These are phyloP conservation scores for Marchantia paleacea DNA, from an alignment of 225 moss, liverwort and hornwort genomes.

Conservation along the genomic window DNA sequence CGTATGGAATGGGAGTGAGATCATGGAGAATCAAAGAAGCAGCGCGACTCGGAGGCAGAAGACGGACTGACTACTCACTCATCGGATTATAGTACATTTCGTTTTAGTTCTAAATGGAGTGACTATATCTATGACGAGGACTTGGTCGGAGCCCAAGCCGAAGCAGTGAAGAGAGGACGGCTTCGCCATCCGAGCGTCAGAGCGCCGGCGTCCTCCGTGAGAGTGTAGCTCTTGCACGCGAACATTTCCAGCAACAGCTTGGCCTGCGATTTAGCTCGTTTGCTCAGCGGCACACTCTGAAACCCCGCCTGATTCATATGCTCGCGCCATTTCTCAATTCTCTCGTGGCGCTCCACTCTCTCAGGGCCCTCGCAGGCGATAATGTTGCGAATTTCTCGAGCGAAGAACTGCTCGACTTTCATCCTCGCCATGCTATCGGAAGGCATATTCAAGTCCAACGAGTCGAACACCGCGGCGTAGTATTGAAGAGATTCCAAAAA, in stretches of 20 bases:
- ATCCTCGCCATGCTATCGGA: slow-evolving; percentile 61
- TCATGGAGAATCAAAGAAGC: no score
- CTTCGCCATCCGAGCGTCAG: slow-evolving; percentile 78
- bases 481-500: slow-evolving; percentile 82
- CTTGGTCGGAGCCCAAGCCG: slow-evolving; percentile 54
- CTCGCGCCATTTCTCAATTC: slow-evolving; percentile 52
- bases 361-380: slow-evolving; percentile 81
- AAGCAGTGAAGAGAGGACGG: slow-evolving; percentile 74
- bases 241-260: slow-evolving; percentile 81
- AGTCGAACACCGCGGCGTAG: slow-evolving; percentile 90
- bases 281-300: slow-evolving; percentile 53
- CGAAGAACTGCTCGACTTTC: slow-evolving; percentile 86
- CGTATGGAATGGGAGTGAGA: no score
- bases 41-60: no score
- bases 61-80: no score
- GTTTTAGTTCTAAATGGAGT: no score
- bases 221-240: slow-evolving; percentile 63
- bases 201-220: slow-evolving; percentile 53
- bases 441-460: slow-evolving; percentile 70
- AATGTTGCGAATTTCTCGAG: slow-evolving; percentile 93
- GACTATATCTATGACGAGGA: no score
- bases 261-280: slow-evolving; percentile 69
- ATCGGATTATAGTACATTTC: no score
- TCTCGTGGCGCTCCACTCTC: slow-evolving; percentile 80
- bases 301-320: slow-evolving; percentile 62